phyloP scores from a whole-genome alignment of 768 basidiomycete species.

The Boletus subcaerulescens region DNA sequence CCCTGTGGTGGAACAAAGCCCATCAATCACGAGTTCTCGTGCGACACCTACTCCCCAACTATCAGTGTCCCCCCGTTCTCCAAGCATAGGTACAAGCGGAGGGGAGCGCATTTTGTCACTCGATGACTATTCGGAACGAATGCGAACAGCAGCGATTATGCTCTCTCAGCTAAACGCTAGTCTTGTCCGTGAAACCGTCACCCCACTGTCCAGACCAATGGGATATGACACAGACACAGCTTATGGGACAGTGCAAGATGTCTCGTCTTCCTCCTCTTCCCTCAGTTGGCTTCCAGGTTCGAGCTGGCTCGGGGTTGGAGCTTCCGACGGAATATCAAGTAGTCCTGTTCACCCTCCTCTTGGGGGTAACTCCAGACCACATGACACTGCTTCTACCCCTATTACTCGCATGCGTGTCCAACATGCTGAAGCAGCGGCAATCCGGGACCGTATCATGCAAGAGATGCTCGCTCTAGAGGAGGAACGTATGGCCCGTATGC shows the following conservation, averaged over 20 bases:
- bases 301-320: conserved; percentile 41
- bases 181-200: conserved; percentile 54
- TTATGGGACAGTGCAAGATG: conserved; percentile 10
- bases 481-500: conserved; percentile 94
- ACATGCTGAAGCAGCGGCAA: conserved; percentile 80
- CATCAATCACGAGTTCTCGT: conserved; percentile 13
- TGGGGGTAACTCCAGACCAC: conserved; percentile 20
- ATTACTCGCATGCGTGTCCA: conserved; percentile 69
- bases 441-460: conserved; percentile 94
- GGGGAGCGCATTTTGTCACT: conserved; percentile 57
- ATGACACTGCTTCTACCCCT: conserved; percentile 30
- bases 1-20: conserved; percentile 39
- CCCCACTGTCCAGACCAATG: conserved; percentile 16
- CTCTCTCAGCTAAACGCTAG: conserved; percentile 92
- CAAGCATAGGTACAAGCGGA: not conserved
- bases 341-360: conserved; percentile 32
- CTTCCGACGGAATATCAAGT: conserved; percentile 22
- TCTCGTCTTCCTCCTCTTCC: conserved; percentile 20
- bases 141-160: conserved; percentile 99
- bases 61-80: conserved; percentile 3
- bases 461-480: conserved; percentile 98
- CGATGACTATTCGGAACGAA: conserved; percentile 97
- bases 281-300: conserved; percentile 56
- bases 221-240: conserved; percentile 1
- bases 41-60: conserved; percentile 1